Base-by-base conservation (phyloP, 495 filamentous ascomycete genomes). In the Aspergillus avenaceus region DNA sequence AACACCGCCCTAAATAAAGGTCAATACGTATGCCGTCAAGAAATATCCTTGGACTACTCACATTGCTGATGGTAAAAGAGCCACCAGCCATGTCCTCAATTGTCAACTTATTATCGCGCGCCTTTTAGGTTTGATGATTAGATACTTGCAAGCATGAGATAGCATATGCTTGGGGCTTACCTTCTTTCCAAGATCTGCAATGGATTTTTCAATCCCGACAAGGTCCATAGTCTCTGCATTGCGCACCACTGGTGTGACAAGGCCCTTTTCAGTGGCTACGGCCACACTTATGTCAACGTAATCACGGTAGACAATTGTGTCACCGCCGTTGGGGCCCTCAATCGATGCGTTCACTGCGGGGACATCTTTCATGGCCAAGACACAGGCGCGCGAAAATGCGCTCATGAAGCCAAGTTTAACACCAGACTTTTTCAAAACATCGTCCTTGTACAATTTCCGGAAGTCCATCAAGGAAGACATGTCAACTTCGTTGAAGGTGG, bases 81-180 rank as follows among this genome's bases (percentile, higher is more conserved):
- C 93, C 93, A 48, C 93, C 93, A 47, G 95, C 93, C 95, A 98
- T 97, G 65, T 98, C 93, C 72, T 98, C 93, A 60, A 98, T 97
- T 2, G 93, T 98, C 59, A 98, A 80, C 73, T 97, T 98, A 68
- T 86, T 87, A 56, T 98, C 91, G 42, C 93, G 85, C 50, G 93
- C 93, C 88, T 91, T 58, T 19, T n/a, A 3, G 23, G 18, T 41
- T 19, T 28, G 1, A 40, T 8, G 22, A 44, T 23, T 21, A 19
- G 41, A 31, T 18, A 52, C 41, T 41, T 53, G 41, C 22, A 28
- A 29, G 19, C 13, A 29, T 11, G 16, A 22, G 7, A n/a, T 6
- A 32, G n/a, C 8, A 26, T 32, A 5, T 41, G 13, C 21, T n/a
- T n/a, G n/a, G n/a, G 19, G 8, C 61, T 49, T 55, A 87, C 87